Percentiles rank a stretch among this genome's conserved stretches.
Conservation (phyloP, 257 asterid species). For the Marsdenia floribunda region DNA sequence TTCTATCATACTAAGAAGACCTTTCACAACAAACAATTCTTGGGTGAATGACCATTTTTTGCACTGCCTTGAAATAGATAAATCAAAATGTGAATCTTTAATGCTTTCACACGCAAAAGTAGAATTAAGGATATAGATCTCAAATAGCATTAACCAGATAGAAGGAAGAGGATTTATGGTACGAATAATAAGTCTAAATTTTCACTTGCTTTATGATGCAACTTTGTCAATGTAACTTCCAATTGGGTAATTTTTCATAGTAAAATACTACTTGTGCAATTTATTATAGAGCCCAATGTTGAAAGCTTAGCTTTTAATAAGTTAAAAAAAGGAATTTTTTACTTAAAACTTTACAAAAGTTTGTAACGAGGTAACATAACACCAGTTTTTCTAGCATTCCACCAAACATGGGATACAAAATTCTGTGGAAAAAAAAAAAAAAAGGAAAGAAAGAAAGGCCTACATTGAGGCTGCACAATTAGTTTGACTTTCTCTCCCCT, state of each 20-base stretch:
- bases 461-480: constrained; percentile 59
- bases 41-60: not conserved
- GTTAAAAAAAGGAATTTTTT: not conserved
- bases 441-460: constrained; percentile 14
- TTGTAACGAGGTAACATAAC: not conserved
- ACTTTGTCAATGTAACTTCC: not conserved
- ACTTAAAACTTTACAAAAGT: not conserved
- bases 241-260: not conserved
- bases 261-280: too few species aligned
- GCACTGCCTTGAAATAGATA: not conserved
- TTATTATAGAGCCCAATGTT: too few species aligned
- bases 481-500: constrained; percentile 57
- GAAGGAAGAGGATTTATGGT: not conserved
- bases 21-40: not conserved
- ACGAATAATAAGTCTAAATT: not conserved
- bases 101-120: not conserved
- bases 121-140: not conserved
- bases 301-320: not conserved
- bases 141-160: not conserved
- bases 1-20: not conserved
- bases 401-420: constrained; percentile 8
- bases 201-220: not conserved
- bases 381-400: not conserved
- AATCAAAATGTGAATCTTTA: not conserved
- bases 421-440: not conserved